Percentiles rank a stretch among this genome's conserved stretches.
Evolutionary conservation across 495 filamentous ascomycete species (phyloP).

Genomic region (Friedmanniomyces endolithicus): DNA sequence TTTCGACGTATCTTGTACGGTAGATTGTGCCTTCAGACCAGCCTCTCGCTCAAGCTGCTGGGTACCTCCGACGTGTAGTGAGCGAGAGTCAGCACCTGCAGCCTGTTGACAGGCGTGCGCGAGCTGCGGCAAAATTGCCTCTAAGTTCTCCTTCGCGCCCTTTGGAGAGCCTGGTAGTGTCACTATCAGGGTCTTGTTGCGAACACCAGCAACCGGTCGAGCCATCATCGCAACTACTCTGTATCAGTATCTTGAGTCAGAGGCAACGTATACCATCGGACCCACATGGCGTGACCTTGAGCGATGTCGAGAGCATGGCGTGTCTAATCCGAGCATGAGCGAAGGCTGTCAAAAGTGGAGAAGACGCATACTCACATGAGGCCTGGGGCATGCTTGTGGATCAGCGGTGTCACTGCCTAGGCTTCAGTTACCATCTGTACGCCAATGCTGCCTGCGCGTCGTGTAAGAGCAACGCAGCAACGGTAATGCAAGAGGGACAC

Average conservation of each 20-base stretch:
- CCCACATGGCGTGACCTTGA: constrained; percentile 81
- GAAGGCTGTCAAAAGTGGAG: constrained; percentile 15
- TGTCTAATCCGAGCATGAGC: constrained; percentile 43
- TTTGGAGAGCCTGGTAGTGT: constrained; percentile 93
- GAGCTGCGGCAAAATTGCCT: constrained; percentile 73
- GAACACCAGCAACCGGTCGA: constrained; percentile 79
- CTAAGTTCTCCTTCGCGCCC: constrained; percentile 92
- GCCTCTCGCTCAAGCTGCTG: constrained; percentile 76
- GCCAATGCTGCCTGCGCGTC: too few species aligned
- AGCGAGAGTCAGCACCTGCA: constrained; percentile 67
- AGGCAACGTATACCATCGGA: constrained; percentile 12
- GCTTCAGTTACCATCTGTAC: constrained; percentile 10
- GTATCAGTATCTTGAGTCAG: constrained; percentile 11
- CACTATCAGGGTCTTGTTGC: constrained; percentile 71
- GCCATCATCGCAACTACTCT: constrained; percentile 88
- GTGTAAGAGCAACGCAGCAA: neutral
- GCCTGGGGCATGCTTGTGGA: constrained; percentile 80
- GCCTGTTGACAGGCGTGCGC: constrained; percentile 90
- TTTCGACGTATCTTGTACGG: neutral
- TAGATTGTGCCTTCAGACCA: constrained; percentile 37
- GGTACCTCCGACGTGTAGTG: constrained; percentile 66
- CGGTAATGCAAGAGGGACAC: constrained; percentile 16
- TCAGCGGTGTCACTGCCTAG: constrained; percentile 65
- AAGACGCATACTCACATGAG: constrained; percentile 51
- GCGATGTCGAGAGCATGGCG: constrained; percentile 80